Evolutionary conservation across 129 eudicot species (phyloP).

Genomic region (Artemisia argyi): DNA sequence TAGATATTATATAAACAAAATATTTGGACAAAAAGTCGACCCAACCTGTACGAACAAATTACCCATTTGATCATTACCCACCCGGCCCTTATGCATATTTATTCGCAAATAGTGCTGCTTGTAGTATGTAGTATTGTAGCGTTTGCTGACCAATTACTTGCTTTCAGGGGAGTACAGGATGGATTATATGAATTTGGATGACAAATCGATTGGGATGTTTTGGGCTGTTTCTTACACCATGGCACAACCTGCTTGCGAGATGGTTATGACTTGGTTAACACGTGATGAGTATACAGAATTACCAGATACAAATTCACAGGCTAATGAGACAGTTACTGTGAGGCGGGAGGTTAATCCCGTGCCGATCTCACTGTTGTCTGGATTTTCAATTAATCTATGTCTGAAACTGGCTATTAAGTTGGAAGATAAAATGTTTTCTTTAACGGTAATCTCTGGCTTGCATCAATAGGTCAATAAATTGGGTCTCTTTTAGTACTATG

Average conservation of each 20-base stretch:
- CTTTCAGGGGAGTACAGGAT: slow-evolving; percentile 74
- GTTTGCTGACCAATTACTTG: no score
- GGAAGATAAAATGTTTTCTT: slow-evolving; percentile 92
- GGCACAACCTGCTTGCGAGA: slow-evolving; percentile 97
- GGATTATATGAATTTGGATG: slow-evolving; percentile 95
- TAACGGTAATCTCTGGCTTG: slow-evolving; percentile 52
- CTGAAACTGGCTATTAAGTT: slow-evolving; percentile 72
- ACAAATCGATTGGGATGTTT: slow-evolving; percentile 93
- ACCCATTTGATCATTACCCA: no score
- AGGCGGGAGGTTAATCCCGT: slow-evolving; percentile 92
- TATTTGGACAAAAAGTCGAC: no score
- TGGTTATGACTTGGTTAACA: slow-evolving; percentile 79
- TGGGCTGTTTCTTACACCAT: slow-evolving; percentile 98
- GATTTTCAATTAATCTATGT: slow-evolving; percentile 82
- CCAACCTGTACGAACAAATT: no score
- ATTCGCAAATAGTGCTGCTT: no score
- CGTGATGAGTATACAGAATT: slow-evolving; percentile 76
- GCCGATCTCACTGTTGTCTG: slow-evolving; percentile 80
- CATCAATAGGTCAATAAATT: no score
- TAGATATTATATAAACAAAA: no score
- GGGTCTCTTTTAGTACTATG: no score
- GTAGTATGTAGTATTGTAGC: no score
- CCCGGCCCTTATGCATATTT: no score
- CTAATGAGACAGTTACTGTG: slow-evolving; percentile 70
- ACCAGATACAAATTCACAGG: slow-evolving; percentile 62